A percentile compares a stretch with the other conserved stretches of the same genome.
Conservation (phyloP, 768 basidiomycete species). For the Artomyces pyxidatus region DNA sequence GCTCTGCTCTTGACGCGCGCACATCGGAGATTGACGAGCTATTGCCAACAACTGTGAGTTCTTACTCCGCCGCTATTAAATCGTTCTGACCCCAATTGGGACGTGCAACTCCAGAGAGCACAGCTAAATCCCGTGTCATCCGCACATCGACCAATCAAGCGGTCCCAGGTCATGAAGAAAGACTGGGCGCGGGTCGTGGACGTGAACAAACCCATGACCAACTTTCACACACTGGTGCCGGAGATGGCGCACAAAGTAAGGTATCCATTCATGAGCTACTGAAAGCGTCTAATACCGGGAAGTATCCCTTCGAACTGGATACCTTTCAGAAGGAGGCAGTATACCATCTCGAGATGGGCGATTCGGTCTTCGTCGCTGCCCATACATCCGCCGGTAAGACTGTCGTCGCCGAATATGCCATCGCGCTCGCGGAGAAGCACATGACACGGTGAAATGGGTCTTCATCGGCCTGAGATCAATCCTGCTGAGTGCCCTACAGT, state of each 20-base stretch:
- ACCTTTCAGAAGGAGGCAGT: conserved; percentile 99
- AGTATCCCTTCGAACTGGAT: conserved; percentile 99
- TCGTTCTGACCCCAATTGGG: background rate
- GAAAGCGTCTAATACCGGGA: background rate
- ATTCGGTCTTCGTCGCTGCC: conserved; percentile 98
- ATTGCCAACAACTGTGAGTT: conserved; percentile 33
- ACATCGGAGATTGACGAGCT: conserved; percentile 66
- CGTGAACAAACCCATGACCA: conserved; percentile 79
- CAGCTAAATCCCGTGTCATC: conserved; percentile 49
- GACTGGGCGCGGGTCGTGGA: conserved; percentile 99
- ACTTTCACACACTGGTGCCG: conserved; percentile 89
- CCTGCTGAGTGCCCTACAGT: conserved; percentile 32
- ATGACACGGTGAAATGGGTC: conserved; percentile 83
- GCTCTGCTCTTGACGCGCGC: conserved; percentile 3
- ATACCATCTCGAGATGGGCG: conserved; percentile 93
- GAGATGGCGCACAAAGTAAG: conserved; percentile 89
- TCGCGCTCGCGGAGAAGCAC: conserved; percentile 92
- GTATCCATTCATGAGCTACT: background rate
- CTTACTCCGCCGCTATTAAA: background rate
- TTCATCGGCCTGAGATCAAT: background rate
- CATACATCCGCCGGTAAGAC: conserved; percentile 99
- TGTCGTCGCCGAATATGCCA: conserved; percentile 98
- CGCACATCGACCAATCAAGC: conserved; percentile 31
- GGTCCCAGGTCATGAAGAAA: conserved; percentile 58
- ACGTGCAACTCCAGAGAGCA: conserved; percentile 34